Percentiles rank a stretch among this genome's conserved stretches.
Conservation (phyloP, 768 basidiomycete species). For the Lactarius sp. region DNA sequence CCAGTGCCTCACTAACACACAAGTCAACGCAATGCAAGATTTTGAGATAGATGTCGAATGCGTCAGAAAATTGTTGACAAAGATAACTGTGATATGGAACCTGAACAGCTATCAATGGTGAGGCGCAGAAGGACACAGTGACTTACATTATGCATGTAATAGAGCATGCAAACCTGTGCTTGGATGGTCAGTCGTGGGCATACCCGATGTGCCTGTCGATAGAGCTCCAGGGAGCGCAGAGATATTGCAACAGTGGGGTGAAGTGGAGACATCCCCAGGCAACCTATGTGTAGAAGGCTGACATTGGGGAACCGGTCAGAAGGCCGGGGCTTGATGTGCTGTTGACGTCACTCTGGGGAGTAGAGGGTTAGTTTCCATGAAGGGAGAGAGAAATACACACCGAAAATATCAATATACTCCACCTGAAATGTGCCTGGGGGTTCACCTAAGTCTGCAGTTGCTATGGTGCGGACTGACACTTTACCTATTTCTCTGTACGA, state of each 20-base stretch:
- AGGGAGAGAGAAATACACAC: background rate
- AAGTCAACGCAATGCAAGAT: background rate
- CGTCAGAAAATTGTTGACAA: background rate
- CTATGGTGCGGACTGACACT: no score
- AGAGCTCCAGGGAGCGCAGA: conserved; percentile 26
- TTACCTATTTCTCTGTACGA: no score
- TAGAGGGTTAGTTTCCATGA: background rate
- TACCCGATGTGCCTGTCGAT: conserved; percentile 28
- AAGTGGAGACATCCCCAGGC: background rate
- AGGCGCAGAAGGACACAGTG: background rate
- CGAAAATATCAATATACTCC: background rate
- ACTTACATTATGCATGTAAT: conserved; percentile 26
- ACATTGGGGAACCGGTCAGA: background rate
- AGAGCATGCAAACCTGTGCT: conserved; percentile 22
- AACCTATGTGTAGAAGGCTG: background rate
- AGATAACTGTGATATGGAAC: background rate
- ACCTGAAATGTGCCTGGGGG: background rate
- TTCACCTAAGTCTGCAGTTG: background rate
- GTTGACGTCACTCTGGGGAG: no score
- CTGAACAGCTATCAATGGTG: background rate
- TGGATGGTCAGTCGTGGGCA: conserved; percentile 30
- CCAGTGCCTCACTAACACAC: background rate
- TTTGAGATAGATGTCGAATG: background rate
- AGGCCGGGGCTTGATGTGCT: no score
- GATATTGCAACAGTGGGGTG: conserved; percentile 23